Percentiles rank a stretch among this genome's conserved stretches.
Conservation (phyloP, 257 asterid species). For the Paraleonurus japonicus region DNA sequence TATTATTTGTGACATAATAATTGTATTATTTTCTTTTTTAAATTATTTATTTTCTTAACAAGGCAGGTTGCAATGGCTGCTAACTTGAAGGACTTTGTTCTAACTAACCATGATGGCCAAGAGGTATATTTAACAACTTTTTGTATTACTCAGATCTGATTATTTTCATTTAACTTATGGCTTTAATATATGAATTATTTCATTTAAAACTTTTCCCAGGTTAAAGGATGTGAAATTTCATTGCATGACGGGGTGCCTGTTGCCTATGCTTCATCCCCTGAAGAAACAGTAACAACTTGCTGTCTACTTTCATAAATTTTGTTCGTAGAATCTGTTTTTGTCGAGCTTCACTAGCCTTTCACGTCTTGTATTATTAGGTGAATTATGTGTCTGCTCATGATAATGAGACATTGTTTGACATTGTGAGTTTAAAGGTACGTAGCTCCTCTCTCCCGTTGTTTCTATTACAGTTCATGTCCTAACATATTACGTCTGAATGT, state of each 20-base stretch:
- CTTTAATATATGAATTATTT: not conserved
- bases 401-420: constrained; percentile 90
- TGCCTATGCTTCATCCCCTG: constrained; percentile 75
- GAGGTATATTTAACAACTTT: constrained; percentile 49
- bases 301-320: not conserved
- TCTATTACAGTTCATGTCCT: constrained; percentile 2
- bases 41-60: not conserved
- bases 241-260: constrained; percentile 69
- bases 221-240: constrained; percentile 77
- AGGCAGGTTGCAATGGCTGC: constrained; percentile 87
- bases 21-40: not conserved
- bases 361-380: constrained; percentile 42
- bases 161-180: not conserved
- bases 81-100: constrained; percentile 70
- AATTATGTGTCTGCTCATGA: constrained; percentile 98
- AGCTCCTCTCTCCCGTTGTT: not conserved
- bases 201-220: no score
- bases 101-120: constrained; percentile 60
- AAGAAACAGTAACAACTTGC: constrained; percentile 73
- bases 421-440: constrained; percentile 78
- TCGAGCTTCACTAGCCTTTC: not conserved
- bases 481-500: constrained; percentile 17
- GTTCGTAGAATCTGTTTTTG: not conserved
- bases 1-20: not conserved
- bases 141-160: not conserved